A percentile compares a stretch with the other conserved stretches of the same genome.
These are phyloP conservation scores for Chloranthus sessilifolius DNA, from an alignment of 164 flowering plant species.

Conservation along the genomic window DNA sequence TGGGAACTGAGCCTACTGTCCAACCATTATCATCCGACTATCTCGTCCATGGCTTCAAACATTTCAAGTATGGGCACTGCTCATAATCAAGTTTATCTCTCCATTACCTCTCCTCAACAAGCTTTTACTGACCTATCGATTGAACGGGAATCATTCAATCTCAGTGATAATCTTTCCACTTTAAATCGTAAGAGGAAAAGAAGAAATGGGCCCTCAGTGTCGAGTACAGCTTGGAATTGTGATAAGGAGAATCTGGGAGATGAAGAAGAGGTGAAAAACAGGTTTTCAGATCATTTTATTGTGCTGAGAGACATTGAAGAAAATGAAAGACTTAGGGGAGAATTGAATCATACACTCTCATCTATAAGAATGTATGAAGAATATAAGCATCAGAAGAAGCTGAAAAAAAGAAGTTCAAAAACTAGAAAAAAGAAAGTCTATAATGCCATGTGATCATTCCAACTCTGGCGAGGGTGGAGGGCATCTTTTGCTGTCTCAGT, in stretches of 20 bases:
- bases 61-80: conserved; percentile 41
- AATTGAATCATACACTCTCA: conserved; percentile 33
- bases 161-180: conserved; percentile 18
- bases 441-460: too few relatives aligned
- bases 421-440: conserved; percentile 2
- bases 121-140: conserved; percentile 56
- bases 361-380: conserved; percentile 44
- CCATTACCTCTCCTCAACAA: conserved; percentile 52
- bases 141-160: conserved; percentile 37
- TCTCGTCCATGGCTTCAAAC: conserved; percentile 53
- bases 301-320: conserved; percentile 52
- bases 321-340: conserved; percentile 55
- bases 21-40: conserved; percentile 68
- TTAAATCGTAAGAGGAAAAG: conserved; percentile 42
- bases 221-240: neutral
- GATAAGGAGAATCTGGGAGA: conserved; percentile 13
- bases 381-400: conserved; percentile 47
- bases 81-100: conserved; percentile 46
- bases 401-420: conserved; percentile 11
- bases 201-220: conserved; percentile 11
- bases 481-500: too few relatives aligned
- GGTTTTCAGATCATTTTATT: conserved; percentile 49
- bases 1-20: conserved; percentile 75
- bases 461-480: too few relatives aligned
- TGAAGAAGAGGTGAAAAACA: conserved; percentile 46